Evolutionary conservation across 2,329 filamentous ascomycete genomes (phyloP).

Genomic region (Zasmidium cellare): DNA sequence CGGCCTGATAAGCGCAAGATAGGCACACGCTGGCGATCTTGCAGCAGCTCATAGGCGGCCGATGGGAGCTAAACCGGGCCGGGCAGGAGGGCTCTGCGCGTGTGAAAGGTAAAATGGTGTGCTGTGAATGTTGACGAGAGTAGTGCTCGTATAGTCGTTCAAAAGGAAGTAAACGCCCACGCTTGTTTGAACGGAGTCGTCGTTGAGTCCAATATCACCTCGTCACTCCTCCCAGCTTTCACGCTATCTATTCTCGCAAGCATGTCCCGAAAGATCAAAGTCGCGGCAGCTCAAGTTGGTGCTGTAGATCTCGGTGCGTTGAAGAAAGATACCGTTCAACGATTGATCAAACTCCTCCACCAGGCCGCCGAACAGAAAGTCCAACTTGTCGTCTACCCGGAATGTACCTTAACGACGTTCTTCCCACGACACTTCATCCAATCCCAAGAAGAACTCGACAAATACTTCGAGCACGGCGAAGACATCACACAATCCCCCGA

Average conservation of each 20-base stretch:
- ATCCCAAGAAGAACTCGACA: constrained; percentile 42
- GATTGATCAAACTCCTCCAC: constrained; percentile 53
- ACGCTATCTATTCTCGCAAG: background rate
- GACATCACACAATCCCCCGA: constrained; percentile 45
- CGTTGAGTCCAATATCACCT: too few relatives aligned
- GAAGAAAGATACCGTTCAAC: constrained; percentile 45
- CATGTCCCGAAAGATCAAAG: constrained; percentile 44
- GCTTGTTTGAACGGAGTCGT: background rate
- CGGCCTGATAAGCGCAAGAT: background rate
- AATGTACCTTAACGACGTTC: constrained; percentile 58
- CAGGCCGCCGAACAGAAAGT: constrained; percentile 47
- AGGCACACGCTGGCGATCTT: background rate
- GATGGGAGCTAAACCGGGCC: background rate
- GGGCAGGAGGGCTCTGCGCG: background rate
- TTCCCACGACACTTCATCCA: constrained; percentile 52
- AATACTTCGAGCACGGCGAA: constrained; percentile 53
- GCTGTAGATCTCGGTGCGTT: constrained; percentile 45
- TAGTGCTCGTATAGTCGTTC: background rate
- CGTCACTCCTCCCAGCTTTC: too few relatives aligned
- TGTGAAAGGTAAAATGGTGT: too few relatives aligned
- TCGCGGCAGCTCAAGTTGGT: constrained; percentile 59
- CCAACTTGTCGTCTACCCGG: constrained; percentile 55
- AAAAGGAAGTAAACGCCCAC: background rate
- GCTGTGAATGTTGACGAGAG: too few relatives aligned
- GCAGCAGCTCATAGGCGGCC: background rate